Evolutionary conservation across 768 basidiomycete species (phyloP).

Genomic region (Leccinum incarnatum): DNA sequence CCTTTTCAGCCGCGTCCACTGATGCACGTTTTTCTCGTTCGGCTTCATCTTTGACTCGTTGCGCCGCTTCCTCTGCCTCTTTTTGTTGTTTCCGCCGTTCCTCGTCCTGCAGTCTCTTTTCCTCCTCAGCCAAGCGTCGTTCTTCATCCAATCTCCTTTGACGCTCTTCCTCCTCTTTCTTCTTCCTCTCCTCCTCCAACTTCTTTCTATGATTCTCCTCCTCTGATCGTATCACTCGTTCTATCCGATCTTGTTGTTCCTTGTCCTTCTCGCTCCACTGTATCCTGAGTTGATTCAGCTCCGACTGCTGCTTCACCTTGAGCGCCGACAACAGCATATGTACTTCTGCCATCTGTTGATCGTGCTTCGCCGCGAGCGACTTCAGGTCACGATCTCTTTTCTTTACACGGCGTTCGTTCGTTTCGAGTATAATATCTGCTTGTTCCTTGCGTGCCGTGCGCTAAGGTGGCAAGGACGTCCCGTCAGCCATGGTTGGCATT

Average conservation of each 20-base stretch:
- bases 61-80: conserved; percentile 30
- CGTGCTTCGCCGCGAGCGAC: conserved; percentile 39
- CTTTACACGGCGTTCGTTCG: conserved; percentile 12
- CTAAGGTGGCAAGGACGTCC: conserved; percentile 19
- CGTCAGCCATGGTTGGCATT: not conserved
- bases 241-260: conserved; percentile 55
- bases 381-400: conserved; percentile 19
- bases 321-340: conserved; percentile 43
- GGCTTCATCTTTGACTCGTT: conserved; percentile 33
- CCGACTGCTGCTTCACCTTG: conserved; percentile 42
- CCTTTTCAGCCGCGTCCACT: conserved; percentile 37
- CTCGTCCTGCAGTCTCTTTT: conserved; percentile 40
- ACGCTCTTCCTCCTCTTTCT: conserved; percentile 46
- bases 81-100: conserved; percentile 39
- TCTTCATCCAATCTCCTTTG: conserved; percentile 49
- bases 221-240: conserved; percentile 58
- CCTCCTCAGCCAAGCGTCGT: conserved; percentile 42
- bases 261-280: conserved; percentile 46
- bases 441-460: conserved; percentile 38
- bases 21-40: conserved; percentile 36
- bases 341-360: conserved; percentile 53
- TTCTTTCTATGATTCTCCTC: conserved; percentile 54
- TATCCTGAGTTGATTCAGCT: conserved; percentile 43
- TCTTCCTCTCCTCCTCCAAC: conserved; percentile 56
- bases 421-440: conserved; percentile 17